A percentile compares a stretch with the other conserved stretches of the same genome.
These are phyloP conservation scores for Betula pendula DNA, from an alignment of 306 rosid genomes.

Conservation along the genomic window DNA sequence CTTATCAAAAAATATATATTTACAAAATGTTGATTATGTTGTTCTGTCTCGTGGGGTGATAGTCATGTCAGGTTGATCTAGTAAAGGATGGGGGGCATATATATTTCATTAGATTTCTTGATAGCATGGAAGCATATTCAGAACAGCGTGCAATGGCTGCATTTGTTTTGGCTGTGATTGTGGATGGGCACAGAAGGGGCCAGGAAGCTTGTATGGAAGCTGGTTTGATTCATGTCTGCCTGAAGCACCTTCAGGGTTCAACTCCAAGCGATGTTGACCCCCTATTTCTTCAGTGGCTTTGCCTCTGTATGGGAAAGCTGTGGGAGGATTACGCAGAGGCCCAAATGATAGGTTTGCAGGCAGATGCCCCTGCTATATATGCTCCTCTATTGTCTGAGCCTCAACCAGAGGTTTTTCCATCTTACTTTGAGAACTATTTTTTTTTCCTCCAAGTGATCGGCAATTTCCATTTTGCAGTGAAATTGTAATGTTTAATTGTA, in stretches of 20 bases:
- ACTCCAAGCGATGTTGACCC: slow-evolving; percentile 86
- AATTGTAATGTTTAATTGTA: slow-evolving; percentile 4
- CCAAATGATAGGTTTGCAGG: slow-evolving; percentile 77
- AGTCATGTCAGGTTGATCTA: slow-evolving; percentile 99
- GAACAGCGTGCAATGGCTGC: slow-evolving; percentile 99
- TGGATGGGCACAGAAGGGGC: slow-evolving; percentile 92
- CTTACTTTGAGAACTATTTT: slow-evolving; percentile 16
- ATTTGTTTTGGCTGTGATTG: slow-evolving; percentile 94
- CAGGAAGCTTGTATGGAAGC: slow-evolving; percentile 96
- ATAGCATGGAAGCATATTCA: slow-evolving; percentile 87
- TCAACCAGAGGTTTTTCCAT: slow-evolving; percentile 82
- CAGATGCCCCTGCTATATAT: slow-evolving; percentile 72
- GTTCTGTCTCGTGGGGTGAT: slow-evolving; percentile 37
- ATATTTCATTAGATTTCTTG: slow-evolving; percentile 94
- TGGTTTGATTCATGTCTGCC: slow-evolving; percentile 75
- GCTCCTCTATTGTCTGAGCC: slow-evolving; percentile 74
- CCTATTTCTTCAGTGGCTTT: slow-evolving; percentile 96
- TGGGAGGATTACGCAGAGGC: slow-evolving; percentile 93
- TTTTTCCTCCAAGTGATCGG: slow-evolving; percentile 11
- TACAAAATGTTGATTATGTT: slow-evolving; percentile 1
- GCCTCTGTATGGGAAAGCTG: slow-evolving; percentile 94
- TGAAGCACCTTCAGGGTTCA: slow-evolving; percentile 87
- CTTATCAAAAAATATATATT: not conserved
- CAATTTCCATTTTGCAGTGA: slow-evolving; percentile 8
- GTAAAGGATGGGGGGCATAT: slow-evolving; percentile 95